A percentile compares a stretch with the other conserved stretches of the same genome.
Evolutionary conservation across 1,284 basidiomycete species (phyloP).

Genomic region (Pyrrhoderma lamaoense): DNA sequence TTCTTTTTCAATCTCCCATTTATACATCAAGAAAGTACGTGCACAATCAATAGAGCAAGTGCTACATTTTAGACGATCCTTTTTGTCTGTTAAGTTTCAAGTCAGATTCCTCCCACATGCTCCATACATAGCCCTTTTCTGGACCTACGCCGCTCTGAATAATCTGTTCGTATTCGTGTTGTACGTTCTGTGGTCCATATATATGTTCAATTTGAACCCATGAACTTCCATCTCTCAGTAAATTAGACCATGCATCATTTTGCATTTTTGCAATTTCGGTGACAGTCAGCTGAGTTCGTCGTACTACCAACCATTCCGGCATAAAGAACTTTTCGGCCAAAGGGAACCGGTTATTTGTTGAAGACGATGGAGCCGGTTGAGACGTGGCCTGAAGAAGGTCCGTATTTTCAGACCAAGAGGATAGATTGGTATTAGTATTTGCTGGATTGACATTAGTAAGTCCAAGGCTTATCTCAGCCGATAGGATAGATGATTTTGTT

Average conservation of each 20-base stretch:
- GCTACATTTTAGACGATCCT: too few species aligned
- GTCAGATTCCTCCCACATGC: slow-evolving; percentile 42
- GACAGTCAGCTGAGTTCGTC: slow-evolving; percentile 38
- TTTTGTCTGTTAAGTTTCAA: too few species aligned
- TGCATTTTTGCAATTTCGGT: slow-evolving; percentile 42
- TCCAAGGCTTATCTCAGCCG: slow-evolving; percentile 41
- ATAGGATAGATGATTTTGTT: slow-evolving; percentile 29
- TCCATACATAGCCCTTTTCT: slow-evolving; percentile 51
- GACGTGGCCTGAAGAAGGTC: slow-evolving; percentile 15
- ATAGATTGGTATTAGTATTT: slow-evolving; percentile 24
- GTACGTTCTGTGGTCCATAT: slow-evolving; percentile 39
- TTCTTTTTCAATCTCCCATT: background rate
- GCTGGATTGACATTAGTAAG: slow-evolving; percentile 46
- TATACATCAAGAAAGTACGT: too few species aligned
- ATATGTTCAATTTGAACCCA: slow-evolving; percentile 49
- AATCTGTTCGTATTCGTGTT: slow-evolving; percentile 39
- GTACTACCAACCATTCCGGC: slow-evolving; percentile 54
- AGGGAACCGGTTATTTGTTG: slow-evolving; percentile 22
- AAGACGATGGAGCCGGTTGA: slow-evolving; percentile 4
- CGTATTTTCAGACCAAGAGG: slow-evolving; percentile 34
- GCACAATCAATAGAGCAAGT: too few species aligned
- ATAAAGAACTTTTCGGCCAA: slow-evolving; percentile 52
- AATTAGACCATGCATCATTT: slow-evolving; percentile 43
- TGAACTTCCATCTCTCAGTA: slow-evolving; percentile 44
- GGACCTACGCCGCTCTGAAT: slow-evolving; percentile 41